A percentile compares a stretch with the other conserved stretches of the same genome.
Evolutionary conservation across 805 yeast genomes (phyloP).

Genomic region (Saccharomycopsis lassenensis): DNA sequence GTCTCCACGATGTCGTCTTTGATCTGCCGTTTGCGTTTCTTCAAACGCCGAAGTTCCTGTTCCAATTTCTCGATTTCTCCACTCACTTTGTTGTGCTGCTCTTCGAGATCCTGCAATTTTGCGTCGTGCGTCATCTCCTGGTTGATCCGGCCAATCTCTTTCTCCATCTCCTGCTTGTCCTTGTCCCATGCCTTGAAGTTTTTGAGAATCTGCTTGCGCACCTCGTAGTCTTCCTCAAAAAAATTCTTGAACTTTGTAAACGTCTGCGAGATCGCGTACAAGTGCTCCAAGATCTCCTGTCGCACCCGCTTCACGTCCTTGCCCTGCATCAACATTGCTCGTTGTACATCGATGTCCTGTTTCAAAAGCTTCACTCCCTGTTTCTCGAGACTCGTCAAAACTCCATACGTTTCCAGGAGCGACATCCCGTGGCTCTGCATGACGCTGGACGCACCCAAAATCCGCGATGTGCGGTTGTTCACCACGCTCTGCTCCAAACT

Average conservation of each 20-base stretch:
- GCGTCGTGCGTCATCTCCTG: conserved; percentile 1
- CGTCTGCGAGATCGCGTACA: not conserved
- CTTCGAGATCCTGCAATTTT: conserved; percentile 7
- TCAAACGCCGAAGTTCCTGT: conserved; percentile 6
- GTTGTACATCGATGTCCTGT: too few relatives aligned
- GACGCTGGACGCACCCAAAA: too few relatives aligned
- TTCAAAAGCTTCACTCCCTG: too few relatives aligned
- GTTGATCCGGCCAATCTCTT: conserved; percentile 9
- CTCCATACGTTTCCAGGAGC: too few relatives aligned
- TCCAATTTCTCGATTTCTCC: conserved; percentile 16
- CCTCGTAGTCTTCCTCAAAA: conserved; percentile 3
- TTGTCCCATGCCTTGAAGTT: conserved; percentile 13
- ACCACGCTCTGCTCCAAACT: too few relatives aligned
- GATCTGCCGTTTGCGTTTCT: conserved; percentile 6
- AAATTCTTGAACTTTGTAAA: not conserved
- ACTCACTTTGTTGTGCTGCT: conserved; percentile 4
- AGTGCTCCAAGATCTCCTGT: not conserved
- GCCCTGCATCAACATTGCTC: too few relatives aligned
- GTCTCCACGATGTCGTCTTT: conserved; percentile 12
- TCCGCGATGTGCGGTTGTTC: too few relatives aligned
- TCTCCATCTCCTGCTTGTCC: conserved; percentile 1
- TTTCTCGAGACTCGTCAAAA: too few relatives aligned
- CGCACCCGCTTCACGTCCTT: too few relatives aligned
- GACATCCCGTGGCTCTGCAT: too few relatives aligned
- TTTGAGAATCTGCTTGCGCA: conserved; percentile 1